A percentile compares a stretch with the other conserved stretches of the same genome.
Evolutionary conservation across 2,329 filamentous ascomycete species (phyloP).

Genomic region (Exserohilum turcica): DNA sequence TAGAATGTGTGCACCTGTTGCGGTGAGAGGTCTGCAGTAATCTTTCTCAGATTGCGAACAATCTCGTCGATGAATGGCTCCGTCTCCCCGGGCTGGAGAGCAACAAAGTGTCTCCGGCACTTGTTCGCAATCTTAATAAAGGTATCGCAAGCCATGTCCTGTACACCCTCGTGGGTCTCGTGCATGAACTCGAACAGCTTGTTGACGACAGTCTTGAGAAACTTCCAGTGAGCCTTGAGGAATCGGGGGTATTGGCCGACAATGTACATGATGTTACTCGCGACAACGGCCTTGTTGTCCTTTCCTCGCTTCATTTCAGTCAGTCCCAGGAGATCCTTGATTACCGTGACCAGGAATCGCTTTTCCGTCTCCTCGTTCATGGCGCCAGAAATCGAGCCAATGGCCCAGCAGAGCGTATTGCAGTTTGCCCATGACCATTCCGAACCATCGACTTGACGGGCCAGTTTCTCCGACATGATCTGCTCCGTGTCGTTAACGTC

Average conservation of each 20-base stretch:
- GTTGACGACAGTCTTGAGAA: conserved; percentile 98
- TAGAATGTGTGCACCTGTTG: conserved; percentile 99
- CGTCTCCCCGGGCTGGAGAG: conserved; percentile 87
- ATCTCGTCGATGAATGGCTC: conserved; percentile 99
- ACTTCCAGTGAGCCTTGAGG: conserved; percentile 99
- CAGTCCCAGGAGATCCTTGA: conserved; percentile 93
- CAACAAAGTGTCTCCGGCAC: conserved; percentile 96
- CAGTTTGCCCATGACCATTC: conserved; percentile 99
- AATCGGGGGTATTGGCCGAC: conserved; percentile 98
- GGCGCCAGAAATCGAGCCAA: conserved; percentile 95
- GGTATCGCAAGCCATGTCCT: conserved; percentile 99
- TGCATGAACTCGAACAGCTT: conserved; percentile 99
- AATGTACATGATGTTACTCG: conserved; percentile 99
- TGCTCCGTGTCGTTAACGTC: conserved; percentile 97
- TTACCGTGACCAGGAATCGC: conserved; percentile 96
- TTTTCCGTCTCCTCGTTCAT: conserved; percentile 99
- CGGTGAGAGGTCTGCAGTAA: conserved; percentile 90
- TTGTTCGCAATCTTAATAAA: conserved; percentile 99
- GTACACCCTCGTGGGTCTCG: conserved; percentile 97
- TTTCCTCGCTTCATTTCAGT: conserved; percentile 99
- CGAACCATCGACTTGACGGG: conserved; percentile 88
- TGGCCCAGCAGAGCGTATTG: conserved; percentile 99
- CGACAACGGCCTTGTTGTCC: conserved; percentile 98
- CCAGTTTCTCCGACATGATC: conserved; percentile 99
- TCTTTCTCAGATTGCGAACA: conserved; percentile 91